phyloP scores from a whole-genome alignment of 2,329 filamentous ascomycete species.

The Colletotrichum sansevieriae region DNA sequence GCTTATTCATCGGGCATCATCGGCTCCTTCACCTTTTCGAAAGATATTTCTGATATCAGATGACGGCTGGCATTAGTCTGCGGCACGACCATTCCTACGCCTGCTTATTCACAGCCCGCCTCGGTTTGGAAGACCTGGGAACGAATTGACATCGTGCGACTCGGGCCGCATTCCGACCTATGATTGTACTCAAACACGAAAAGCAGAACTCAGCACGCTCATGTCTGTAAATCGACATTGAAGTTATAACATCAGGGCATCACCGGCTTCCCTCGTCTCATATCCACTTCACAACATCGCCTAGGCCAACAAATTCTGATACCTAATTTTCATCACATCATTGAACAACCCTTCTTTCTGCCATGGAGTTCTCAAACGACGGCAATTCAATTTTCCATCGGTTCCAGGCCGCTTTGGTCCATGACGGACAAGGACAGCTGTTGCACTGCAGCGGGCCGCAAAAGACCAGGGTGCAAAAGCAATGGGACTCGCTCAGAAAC shows the following conservation, averaged over 20 bases:
- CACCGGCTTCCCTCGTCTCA: conserved; percentile 3
- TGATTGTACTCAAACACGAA: background rate
- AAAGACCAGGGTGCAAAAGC: conserved; percentile 23
- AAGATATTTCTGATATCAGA: conserved; percentile 8
- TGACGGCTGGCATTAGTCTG: conserved; percentile 18
- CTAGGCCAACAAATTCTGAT: conserved; percentile 10
- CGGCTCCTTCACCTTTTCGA: background rate
- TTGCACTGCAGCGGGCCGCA: conserved; percentile 28
- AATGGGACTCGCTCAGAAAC: conserved; percentile 24
- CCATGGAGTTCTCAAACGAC: conserved; percentile 40
- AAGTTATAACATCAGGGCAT: conserved; percentile 20
- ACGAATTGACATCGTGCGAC: conserved; percentile 21
- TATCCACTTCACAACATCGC: background rate
- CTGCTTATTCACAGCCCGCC: conserved; percentile 22
- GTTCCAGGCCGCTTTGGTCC: conserved; percentile 37
- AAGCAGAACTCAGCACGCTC: background rate
- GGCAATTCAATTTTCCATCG: conserved; percentile 40
- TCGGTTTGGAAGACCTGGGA: background rate
- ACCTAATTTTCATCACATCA: conserved; percentile 9
- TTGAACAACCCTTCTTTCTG: background rate
- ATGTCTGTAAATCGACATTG: background rate
- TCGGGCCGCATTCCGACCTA: background rate
- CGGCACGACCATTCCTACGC: conserved; percentile 13
- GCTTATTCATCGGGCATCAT: conserved; percentile 1
- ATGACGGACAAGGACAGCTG: conserved; percentile 36